These are phyloP conservation scores for Sarocladium kiliense DNA, from an alignment of 2,329 filamentous ascomycete genomes.

Conservation along the genomic window DNA sequence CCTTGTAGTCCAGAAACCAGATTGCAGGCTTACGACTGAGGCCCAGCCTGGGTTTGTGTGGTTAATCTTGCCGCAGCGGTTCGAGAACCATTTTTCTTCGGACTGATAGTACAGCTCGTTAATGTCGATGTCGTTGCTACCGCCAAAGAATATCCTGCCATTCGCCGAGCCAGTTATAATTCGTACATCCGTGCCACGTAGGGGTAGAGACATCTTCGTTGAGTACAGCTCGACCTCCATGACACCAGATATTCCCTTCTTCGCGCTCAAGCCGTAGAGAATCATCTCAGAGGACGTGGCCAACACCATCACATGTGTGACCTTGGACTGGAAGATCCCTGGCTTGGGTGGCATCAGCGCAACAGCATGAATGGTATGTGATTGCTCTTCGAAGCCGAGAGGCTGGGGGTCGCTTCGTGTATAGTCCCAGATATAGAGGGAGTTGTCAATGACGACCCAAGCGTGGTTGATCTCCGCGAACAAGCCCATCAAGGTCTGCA, in stretches of 20 bases:
- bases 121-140: constrained; percentile 75
- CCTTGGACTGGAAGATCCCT: constrained; percentile 80
- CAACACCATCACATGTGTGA: constrained; percentile 84
- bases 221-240: constrained; percentile 76
- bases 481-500: constrained; percentile 89
- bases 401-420: constrained; percentile 86
- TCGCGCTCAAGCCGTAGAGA: constrained; percentile 75
- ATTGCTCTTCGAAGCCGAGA: constrained; percentile 86
- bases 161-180: constrained; percentile 76
- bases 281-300: constrained; percentile 82
- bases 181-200: constrained; percentile 71
- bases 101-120: constrained; percentile 96
- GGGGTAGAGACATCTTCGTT: constrained; percentile 76
- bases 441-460: constrained; percentile 94
- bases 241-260: constrained; percentile 61
- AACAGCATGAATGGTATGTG: constrained; percentile 84
- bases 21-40: constrained; percentile 51
- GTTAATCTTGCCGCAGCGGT: constrained; percentile 80
- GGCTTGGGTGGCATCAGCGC: constrained; percentile 79
- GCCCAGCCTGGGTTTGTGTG: constrained; percentile 73
- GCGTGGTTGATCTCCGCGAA: constrained; percentile 94
- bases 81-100: constrained; percentile 95
- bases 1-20: constrained; percentile 46
- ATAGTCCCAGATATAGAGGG: constrained; percentile 96
- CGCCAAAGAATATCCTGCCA: constrained; percentile 91